Evolutionary conservation across 2,329 filamentous ascomycete genomes (phyloP).

Genomic region (Aspergillus ochraceoroseus): DNA sequence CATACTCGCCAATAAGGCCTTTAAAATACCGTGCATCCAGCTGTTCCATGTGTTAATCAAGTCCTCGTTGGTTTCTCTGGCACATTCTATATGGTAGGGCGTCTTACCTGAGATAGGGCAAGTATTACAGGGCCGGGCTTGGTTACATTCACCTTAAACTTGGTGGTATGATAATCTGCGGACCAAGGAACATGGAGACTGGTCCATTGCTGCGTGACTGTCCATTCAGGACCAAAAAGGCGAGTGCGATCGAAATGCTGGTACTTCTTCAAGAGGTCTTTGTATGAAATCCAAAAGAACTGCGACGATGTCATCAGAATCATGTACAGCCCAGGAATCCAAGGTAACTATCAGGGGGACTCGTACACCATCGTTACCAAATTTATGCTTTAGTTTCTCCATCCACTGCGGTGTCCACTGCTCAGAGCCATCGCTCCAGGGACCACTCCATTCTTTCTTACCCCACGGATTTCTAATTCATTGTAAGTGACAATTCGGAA

Average conservation of each 20-base stretch:
- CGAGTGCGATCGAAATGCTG: conserved; percentile 58
- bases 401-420: conserved; percentile 82
- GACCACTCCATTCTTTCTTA: conserved; percentile 71
- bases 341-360: not conserved
- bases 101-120: conserved; percentile 50
- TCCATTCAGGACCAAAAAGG: conserved; percentile 58
- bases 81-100: too few relatives aligned
- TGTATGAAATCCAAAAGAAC: conserved; percentile 58
- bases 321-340: not conserved
- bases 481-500: conserved; percentile 15
- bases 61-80: too few relatives aligned
- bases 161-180: conserved; percentile 57
- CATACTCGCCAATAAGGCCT: conserved; percentile 54
- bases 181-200: conserved; percentile 57
- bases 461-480: conserved; percentile 69
- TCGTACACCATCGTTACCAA: conserved; percentile 65
- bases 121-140: conserved; percentile 53
- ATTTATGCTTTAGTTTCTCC: conserved; percentile 64
- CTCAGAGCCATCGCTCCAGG: conserved; percentile 77
- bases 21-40: conserved; percentile 58
- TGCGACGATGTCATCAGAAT: conserved; percentile 4
- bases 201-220: conserved; percentile 58
- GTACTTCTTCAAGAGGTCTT: conserved; percentile 55
- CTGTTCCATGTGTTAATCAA: conserved; percentile 19
- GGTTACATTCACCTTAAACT: conserved; percentile 53